A percentile compares a stretch with the other conserved stretches of the same genome.
Evolutionary conservation across 2,329 filamentous ascomycete species (phyloP).

Genomic region (Penicillium concentricum): DNA sequence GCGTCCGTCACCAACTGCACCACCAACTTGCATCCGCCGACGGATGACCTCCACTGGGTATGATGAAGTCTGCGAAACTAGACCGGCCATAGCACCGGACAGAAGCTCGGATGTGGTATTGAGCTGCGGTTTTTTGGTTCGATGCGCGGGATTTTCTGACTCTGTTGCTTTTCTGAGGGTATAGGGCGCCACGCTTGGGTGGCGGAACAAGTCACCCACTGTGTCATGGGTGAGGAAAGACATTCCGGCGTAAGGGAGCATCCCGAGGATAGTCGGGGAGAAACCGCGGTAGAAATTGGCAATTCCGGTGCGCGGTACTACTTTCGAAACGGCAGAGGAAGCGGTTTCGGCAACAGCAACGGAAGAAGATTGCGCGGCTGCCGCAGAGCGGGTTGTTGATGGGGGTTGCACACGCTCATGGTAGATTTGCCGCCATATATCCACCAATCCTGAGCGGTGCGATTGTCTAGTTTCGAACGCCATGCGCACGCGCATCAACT

Average conservation of each 20-base stretch:
- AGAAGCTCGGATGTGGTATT: constrained; percentile 83
- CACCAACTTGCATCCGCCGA: constrained; percentile 92
- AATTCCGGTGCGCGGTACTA: constrained; percentile 66
- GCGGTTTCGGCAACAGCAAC: constrained; percentile 36
- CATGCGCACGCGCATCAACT: constrained; percentile 86
- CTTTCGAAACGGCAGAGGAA: constrained; percentile 46
- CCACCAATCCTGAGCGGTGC: constrained; percentile 65
- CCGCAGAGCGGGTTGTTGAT: constrained; percentile 16
- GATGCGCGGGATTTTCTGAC: constrained; percentile 50
- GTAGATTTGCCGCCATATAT: constrained; percentile 85
- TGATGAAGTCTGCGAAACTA: constrained; percentile 86
- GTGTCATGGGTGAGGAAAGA: constrained; percentile 96
- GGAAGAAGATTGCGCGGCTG: constrained; percentile 38
- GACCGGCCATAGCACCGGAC: constrained; percentile 79
- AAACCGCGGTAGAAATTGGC: constrained; percentile 96
- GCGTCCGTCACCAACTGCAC: constrained; percentile 86
- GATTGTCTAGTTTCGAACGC: constrained; percentile 88
- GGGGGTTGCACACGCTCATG: constrained; percentile 61
- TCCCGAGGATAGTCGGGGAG: constrained; percentile 82
- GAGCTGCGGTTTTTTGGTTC: constrained; percentile 64
- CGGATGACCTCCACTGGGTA: constrained; percentile 94
- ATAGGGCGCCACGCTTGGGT: constrained; percentile 64
- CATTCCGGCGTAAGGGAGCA: constrained; percentile 94
- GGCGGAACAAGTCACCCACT: constrained; percentile 77
- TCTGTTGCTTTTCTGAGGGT: constrained; percentile 66